Conservation (phyloP, 2,329 filamentous ascomycete species). For the Botryosphaeria dothidea region DNA sequence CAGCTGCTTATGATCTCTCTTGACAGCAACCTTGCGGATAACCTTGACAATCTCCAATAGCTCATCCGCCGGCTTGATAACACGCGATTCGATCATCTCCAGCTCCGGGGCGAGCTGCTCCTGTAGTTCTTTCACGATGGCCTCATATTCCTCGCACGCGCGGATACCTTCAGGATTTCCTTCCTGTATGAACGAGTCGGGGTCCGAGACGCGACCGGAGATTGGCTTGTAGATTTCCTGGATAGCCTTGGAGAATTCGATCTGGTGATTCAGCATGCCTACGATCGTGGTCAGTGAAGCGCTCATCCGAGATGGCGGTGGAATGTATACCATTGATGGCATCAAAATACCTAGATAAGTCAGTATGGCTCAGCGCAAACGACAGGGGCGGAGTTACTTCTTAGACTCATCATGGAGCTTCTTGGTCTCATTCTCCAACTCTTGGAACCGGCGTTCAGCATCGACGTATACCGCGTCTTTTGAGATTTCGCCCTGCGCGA, state of each 20-base stretch:
- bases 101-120: constrained; percentile 86
- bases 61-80: constrained; percentile 91
- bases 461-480: constrained; percentile 95
- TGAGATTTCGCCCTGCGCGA: constrained; percentile 73
- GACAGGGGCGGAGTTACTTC: constrained; percentile 53
- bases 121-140: constrained; percentile 85
- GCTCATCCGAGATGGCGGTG: not conserved
- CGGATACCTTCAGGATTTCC: constrained; percentile 91
- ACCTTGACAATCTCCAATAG: constrained; percentile 93
- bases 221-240: constrained; percentile 98
- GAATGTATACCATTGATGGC: constrained; percentile 76
- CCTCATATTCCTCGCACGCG: constrained; percentile 95
- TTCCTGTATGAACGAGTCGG: constrained; percentile 75
- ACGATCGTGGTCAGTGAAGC: constrained; percentile 8
- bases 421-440: constrained; percentile 95
- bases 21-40: constrained; percentile 82
- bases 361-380: constrained; percentile 23
- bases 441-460: constrained; percentile 88
- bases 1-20: constrained; percentile 96
- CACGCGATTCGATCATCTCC: constrained; percentile 92
- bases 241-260: constrained; percentile 96
- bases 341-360: constrained; percentile 70
- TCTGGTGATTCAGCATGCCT: constrained; percentile 95
- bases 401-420: constrained; percentile 94
- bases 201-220: constrained; percentile 91